phyloP scores from a whole-genome alignment of 306 rosid species.

The Mimosa bimucronata region DNA sequence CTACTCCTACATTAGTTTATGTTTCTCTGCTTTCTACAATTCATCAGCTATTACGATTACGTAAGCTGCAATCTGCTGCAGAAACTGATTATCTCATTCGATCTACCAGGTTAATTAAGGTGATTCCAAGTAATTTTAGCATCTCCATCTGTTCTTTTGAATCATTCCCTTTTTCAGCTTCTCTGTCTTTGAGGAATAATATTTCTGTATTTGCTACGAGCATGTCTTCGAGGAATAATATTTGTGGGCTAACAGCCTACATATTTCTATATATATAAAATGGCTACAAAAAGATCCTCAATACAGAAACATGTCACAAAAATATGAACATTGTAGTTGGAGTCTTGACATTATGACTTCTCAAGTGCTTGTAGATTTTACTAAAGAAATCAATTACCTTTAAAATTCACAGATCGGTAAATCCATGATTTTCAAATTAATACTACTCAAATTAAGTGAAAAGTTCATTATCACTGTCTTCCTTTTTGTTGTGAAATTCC shows the following conservation, averaged over 20 bases:
- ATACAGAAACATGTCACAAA: too few species aligned
- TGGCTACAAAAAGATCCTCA: too few species aligned
- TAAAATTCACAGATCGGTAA: too few species aligned
- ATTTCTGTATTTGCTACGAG: too few species aligned
- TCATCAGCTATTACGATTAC: not conserved
- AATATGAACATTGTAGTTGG: too few species aligned
- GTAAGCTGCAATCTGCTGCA: not conserved
- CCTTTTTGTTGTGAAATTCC: not conserved
- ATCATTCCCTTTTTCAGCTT: not conserved
- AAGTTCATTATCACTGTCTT: not conserved
- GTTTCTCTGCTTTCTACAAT: not conserved
- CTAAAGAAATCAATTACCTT: not conserved
- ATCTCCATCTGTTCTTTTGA: not conserved
- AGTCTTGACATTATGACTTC: not conserved
- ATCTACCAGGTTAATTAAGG: slow-evolving; percentile 11
- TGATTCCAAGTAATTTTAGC: not conserved
- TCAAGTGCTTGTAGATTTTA: not conserved
- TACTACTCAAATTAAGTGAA: not conserved
- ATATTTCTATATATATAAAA: too few species aligned
- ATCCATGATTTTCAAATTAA: too few species aligned
- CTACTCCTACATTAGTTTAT: not conserved
- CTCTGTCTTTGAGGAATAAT: not conserved
- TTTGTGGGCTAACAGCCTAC: not conserved
- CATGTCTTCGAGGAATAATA: too few species aligned
- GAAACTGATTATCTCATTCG: slow-evolving; percentile 5